Evolutionary conservation across 768 basidiomycete genomes (phyloP).

Genomic region (Leucosporidium yakuticum): DNA sequence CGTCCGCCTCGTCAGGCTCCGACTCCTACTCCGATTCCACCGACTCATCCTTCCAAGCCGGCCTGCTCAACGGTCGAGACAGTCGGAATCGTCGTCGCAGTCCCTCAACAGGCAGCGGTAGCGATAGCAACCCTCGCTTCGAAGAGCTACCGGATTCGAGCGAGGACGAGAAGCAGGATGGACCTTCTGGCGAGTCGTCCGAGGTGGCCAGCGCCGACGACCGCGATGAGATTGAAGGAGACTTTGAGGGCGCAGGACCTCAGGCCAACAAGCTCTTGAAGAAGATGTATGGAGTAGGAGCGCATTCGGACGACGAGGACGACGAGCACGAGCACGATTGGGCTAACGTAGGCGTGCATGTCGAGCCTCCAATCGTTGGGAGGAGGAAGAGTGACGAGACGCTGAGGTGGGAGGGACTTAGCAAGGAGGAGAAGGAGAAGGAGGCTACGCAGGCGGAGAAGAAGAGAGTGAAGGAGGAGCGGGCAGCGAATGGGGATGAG

Average conservation of each 20-base stretch:
- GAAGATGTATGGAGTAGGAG: conserved; percentile 28
- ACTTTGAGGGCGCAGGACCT: conserved; percentile 30
- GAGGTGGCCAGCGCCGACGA: background rate
- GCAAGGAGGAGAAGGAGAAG: conserved; percentile 1
- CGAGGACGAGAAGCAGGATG: too few species aligned
- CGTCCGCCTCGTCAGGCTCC: conserved; percentile 25
- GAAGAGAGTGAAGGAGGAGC: background rate
- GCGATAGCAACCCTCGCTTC: background rate
- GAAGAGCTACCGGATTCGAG: too few species aligned
- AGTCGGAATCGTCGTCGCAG: too few species aligned
- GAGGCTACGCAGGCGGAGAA: conserved; percentile 10
- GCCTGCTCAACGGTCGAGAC: background rate
- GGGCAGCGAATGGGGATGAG: background rate
- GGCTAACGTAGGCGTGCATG: background rate
- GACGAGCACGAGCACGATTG: conserved; percentile 1
- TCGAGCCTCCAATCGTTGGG: background rate
- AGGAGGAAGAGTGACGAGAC: conserved; percentile 15
- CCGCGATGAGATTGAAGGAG: conserved; percentile 8
- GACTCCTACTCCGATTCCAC: conserved; percentile 21
- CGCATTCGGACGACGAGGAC: background rate
- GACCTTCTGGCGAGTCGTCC: conserved; percentile 3
- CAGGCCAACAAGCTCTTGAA: conserved; percentile 19
- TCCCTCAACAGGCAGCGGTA: background rate
- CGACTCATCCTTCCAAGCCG: conserved; percentile 15
- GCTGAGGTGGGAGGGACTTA: background rate